These are phyloP conservation scores for Backusella tarrabulga DNA, from an alignment of 192 early-diverging fungal species.

Conservation along the genomic window DNA sequence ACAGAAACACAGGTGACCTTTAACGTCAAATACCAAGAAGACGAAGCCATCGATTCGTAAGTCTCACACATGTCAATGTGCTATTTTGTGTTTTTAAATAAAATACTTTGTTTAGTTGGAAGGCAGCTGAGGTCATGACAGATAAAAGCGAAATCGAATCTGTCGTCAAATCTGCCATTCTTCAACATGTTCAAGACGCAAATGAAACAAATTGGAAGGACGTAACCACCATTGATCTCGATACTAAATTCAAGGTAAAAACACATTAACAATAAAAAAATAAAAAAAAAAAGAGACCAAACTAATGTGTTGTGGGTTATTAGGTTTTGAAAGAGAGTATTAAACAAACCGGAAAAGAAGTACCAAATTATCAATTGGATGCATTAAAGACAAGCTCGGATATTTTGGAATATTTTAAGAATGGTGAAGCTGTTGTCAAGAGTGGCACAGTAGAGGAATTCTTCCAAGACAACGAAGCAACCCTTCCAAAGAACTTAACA, in stretches of 20 bases:
- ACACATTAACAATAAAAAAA: neutral
- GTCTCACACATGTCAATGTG: neutral
- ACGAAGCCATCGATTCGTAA: slow-evolving; percentile 12
- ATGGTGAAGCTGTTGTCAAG: neutral
- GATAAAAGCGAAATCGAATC: slow-evolving; percentile 26
- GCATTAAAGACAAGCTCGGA: slow-evolving; percentile 35
- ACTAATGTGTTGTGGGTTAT: too few relatives aligned
- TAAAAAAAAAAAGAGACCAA: neutral
- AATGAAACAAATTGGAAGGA: slow-evolving; percentile 22
- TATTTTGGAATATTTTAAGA: slow-evolving; percentile 33
- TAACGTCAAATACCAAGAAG: slow-evolving; percentile 24
- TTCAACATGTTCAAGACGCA: slow-evolving; percentile 13
- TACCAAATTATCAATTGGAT: slow-evolving; percentile 41
- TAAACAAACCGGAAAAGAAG: slow-evolving; percentile 27
- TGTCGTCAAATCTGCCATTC: slow-evolving; percentile 17
- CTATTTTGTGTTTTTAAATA: neutral
- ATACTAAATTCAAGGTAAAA: slow-evolving; percentile 40
- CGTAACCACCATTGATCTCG: slow-evolving; percentile 19
- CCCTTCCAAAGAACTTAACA: slow-evolving; percentile 26
- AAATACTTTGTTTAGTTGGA: slow-evolving; percentile 23
- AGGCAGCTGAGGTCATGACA: slow-evolving; percentile 13
- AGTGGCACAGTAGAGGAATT: slow-evolving; percentile 15
- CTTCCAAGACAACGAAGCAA: slow-evolving; percentile 15
- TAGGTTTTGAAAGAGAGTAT: slow-evolving; percentile 42
- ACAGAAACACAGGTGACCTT: slow-evolving; percentile 15